Conservation (phyloP, 2,329 filamentous ascomycete genomes). For the Epichloe elymi region DNA sequence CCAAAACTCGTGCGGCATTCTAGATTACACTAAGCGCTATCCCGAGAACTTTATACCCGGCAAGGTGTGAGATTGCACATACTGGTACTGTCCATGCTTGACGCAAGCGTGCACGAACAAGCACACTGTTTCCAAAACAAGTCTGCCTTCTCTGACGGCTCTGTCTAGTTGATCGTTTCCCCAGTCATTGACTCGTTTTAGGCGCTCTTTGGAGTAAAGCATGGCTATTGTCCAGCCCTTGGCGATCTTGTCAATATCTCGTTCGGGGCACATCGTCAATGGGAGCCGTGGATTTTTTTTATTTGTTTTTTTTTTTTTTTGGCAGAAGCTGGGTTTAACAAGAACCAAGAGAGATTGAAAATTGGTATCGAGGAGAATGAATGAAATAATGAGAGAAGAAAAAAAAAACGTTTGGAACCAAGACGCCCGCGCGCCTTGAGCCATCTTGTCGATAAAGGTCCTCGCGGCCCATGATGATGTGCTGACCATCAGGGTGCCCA, state of each 20-base stretch:
- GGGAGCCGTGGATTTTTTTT: neutral
- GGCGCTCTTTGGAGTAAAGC: slow-evolving; percentile 21
- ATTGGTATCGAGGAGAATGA: neutral
- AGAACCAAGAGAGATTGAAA: neutral
- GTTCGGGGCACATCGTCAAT: slow-evolving; percentile 15
- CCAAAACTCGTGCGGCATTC: slow-evolving; percentile 26
- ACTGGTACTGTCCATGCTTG: slow-evolving; percentile 25
- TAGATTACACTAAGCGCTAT: slow-evolving; percentile 5
- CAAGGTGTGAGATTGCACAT: slow-evolving; percentile 1
- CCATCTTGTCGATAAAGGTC: slow-evolving; percentile 5
- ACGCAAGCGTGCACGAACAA: slow-evolving; percentile 27
- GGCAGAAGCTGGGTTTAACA: too few species aligned
- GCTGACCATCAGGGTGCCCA: neutral
- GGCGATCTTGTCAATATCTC: slow-evolving; percentile 21
- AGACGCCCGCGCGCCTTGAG: neutral
- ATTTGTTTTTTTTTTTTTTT: too few species aligned
- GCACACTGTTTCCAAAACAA: slow-evolving; percentile 26
- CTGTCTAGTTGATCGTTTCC: slow-evolving; percentile 20
- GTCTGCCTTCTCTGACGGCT: slow-evolving; percentile 18
- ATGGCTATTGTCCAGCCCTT: slow-evolving; percentile 26
- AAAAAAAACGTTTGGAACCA: neutral
- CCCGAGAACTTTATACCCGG: too few species aligned
- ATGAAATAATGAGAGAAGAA: neutral
- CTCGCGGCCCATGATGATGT: neutral
- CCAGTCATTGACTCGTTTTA: slow-evolving; percentile 19